Evolutionary conservation across 2,329 filamentous ascomycete genomes (phyloP), one percentile per base, ranked within the genome.

Genomic region (Exophiala alcalophila): DNA sequence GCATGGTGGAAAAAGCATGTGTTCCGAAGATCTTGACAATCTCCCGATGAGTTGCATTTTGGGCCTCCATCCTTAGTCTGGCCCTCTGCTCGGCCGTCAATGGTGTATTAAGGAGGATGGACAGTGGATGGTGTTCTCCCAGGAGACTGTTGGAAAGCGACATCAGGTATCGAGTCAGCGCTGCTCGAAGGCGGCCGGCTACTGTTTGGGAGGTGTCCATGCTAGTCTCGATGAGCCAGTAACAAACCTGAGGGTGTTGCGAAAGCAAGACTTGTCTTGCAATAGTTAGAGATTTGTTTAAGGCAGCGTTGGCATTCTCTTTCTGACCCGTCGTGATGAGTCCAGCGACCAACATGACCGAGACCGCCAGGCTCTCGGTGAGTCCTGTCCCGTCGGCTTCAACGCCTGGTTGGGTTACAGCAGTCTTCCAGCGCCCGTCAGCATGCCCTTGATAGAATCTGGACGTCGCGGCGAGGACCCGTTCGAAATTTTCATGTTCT

Each of bases 151-250:
- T 12, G 4, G 44, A 38, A 12, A 43, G 28, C 1, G 28, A 25
- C 4, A 19, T 4, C 6, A 42, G 26, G 11, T 35, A 20, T 7
- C 10, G 24, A 9, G 19, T 41, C 20, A 25, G 31, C 9, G 16
- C 24, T n/a, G 16, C 20, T 12, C 34, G 32, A 19, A 47, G 14
- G 9, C 35, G 30, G 11, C 32, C 32, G 9, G 34, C 25, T 16
- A 42, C 32, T 4, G 31, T 38, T 7, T 26, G 27, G 4, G 44
- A 42, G 11, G 44, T 27, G 12, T 47, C 39, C 32, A 43, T 41
- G 14, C 25, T 30, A 16, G 32, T 28, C 18, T 42, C 44, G n/a
- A 23, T 29, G 19, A 47, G 12, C 10, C 29, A 32, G 19, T 23
- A 37, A 28, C 33, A 47, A 6, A 38, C 12, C 23, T 37, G 34